phyloP scores from a whole-genome alignment of 2,329 filamentous ascomycete genomes.

The Colletotrichum tabaci region DNA sequence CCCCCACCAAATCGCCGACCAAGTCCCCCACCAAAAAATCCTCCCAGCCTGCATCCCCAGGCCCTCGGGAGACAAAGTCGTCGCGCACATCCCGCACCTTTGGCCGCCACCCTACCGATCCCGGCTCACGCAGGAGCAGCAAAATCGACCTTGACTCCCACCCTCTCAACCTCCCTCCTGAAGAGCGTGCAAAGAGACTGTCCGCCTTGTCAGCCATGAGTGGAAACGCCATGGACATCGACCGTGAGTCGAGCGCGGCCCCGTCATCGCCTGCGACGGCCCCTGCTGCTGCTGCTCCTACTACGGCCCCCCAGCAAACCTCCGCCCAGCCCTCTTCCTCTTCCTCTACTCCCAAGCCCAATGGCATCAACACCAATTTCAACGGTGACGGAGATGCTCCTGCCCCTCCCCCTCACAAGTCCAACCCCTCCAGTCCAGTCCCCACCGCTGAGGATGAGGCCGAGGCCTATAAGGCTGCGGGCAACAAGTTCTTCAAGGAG shows the following conservation, averaged over 20 bases:
- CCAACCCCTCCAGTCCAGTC: conserved; percentile 72
- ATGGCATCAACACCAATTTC: conserved; percentile 60
- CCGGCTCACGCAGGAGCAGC: conserved; percentile 62
- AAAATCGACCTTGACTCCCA: conserved; percentile 81
- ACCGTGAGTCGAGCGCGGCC: conserved; percentile 72
- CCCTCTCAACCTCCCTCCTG: conserved; percentile 90
- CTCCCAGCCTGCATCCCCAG: conserved; percentile 50
- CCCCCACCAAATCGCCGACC: conserved; percentile 47
- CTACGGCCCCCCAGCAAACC: conserved; percentile 54
- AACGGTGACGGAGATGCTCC: conserved; percentile 68
- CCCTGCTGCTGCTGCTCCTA: conserved; percentile 38
- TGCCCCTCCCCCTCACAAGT: conserved; percentile 80
- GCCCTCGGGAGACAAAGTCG: conserved; percentile 52
- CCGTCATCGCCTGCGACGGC: conserved; percentile 68
- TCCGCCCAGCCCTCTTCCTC: conserved; percentile 62
- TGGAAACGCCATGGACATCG: conserved; percentile 82
- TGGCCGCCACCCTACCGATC: conserved; percentile 64
- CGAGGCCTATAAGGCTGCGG: conserved; percentile 91
- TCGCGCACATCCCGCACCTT: conserved; percentile 62
- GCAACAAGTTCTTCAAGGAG: conserved; percentile 98
- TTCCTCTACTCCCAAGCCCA: conserved; percentile 69
- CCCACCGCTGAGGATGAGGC: conserved; percentile 78
- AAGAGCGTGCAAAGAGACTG: conserved; percentile 82
- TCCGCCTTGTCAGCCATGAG: conserved; percentile 74
- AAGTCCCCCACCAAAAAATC: conserved; percentile 54